phyloP scores from a whole-genome alignment of 202 grass and related monocot species.

The Elaeis oleifera region DNA sequence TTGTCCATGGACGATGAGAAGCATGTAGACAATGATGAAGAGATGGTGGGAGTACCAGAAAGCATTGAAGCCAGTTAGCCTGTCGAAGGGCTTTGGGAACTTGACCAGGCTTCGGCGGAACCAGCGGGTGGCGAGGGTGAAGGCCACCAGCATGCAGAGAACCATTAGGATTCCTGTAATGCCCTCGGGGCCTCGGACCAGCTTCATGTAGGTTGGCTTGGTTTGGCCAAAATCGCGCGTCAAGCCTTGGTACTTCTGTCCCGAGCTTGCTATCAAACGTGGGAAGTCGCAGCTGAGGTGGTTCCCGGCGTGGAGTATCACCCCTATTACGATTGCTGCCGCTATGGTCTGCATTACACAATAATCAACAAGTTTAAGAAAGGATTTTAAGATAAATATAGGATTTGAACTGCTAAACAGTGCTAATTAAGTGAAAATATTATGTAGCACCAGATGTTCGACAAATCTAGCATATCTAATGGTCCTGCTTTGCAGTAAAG shows the following conservation, averaged over 20 bases:
- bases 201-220: conserved; percentile 51
- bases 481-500: too few species aligned
- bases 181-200: conserved; percentile 61
- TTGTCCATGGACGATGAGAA: conserved; percentile 82
- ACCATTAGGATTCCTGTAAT: conserved; percentile 89
- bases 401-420: neutral
- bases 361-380: neutral
- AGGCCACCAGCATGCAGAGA: conserved; percentile 72
- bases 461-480: too few species aligned
- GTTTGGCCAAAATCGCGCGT: conserved; percentile 36
- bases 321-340: conserved; percentile 73
- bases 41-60: conserved; percentile 99
- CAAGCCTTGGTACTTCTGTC: conserved; percentile 41
- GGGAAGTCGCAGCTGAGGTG: conserved; percentile 92
- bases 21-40: conserved; percentile 76
- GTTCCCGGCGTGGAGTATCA: conserved; percentile 75
- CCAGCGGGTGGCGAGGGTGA: conserved; percentile 92
- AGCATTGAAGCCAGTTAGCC: conserved; percentile 91
- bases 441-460: too few species aligned
- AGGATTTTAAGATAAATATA: neutral
- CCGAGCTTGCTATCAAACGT: conserved; percentile 50
- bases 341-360: conserved; percentile 59
- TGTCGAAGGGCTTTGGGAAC: conserved; percentile 85
- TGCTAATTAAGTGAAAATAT: neutral
- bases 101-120: conserved; percentile 91